Base-by-base conservation (phyloP, 495 filamentous ascomycete genomes). In the Astrocystis sublimbata region DNA sequence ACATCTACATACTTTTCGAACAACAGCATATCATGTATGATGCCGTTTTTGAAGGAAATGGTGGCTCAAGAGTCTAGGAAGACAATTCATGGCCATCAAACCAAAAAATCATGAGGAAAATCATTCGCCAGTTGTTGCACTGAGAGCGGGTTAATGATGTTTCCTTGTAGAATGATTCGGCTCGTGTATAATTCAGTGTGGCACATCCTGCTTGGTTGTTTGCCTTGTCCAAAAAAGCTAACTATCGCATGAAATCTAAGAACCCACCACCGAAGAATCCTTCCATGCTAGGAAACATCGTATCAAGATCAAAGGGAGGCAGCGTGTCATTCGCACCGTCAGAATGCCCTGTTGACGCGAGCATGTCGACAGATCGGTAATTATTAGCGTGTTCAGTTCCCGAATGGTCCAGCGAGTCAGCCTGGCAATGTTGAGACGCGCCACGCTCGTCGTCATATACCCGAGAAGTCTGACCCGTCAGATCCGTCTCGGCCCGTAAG, bases 251-350 rank as follows among this genome's bases (percentile, higher is more conserved):
- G 23, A 71, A 69, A 49, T 71, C 69, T 24, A 71, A 62, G 23
- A 71, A 71, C 19, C 69, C 69, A n/a, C 69, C 69, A 1, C 69
- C 69, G 10, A 71, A 71, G 41, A 71, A 71, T 15, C 68, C 69
- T 47, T 71, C 69, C 69, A 71, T 71, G 17, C 64, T 71, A 10
- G 69, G 69, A 33, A 71, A 69, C 55, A 69, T 63, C 17, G 64
- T 36, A 36, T 71, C 60, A 0, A 69, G 28, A 41, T 67, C 62
- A 19, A 71, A 65, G 5, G 58, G 42, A 8, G 59, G 49, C 36
- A 67, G 52, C 9, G 17, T 53, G 1, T 61, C 41, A 21, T 65
- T 67, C 1, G 66, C 30, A 13, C 60, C 67, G n/a, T 62, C 30
- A 33, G 52, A 41, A 17, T 62, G 41, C 19, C 21, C 58, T 10